Base-by-base conservation (phyloP, 2,329 filamentous ascomycete genomes). In the Trichophyton simii region DNA sequence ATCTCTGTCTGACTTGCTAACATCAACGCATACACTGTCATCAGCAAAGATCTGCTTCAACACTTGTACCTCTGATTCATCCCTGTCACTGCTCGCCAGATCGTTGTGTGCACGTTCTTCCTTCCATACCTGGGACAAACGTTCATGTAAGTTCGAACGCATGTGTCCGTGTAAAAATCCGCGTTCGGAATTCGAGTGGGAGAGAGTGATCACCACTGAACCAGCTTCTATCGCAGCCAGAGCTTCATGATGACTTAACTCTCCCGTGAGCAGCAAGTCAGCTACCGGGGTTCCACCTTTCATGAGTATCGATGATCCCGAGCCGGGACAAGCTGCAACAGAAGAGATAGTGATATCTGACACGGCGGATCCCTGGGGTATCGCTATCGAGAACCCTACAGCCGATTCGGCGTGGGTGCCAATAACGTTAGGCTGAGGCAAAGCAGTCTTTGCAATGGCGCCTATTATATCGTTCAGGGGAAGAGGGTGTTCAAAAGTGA, bases 161-260 rank as follows among this genome's bases (percentile, higher is more conserved):
- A 99, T 75, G 71, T 92, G 99, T 0, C 84, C 86, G 1, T 31
- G 28, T 31, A 31, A 31, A 31, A 31, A 31, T 7, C 28, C 28
- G 41, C 94, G 79, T 78, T 99, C 94, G 0, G 89, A 94, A 73
- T 97, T 97, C 67, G 88, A 92, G 73, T 99, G 94, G 68, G 96
- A 95, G 57, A 95, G 80, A 46, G 87, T 87, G 59, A 97, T 83
- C 0, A 97, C 88, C 60, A 85, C 87, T 65, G 86, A 86, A 1
- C 91, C 91, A 62, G 86, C 83, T 77, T 96, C 91, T 31, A 88
- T 89, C 0, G 91, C 89, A 44, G 88, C 84, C 62, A 99, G 81
- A 2, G 92, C 91, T 65, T 94, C 90, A 72, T 99, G 94, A 72
- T 99, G 94, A 68, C 84, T 88, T 79, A 97, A 83, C 77, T 99